A percentile compares a stretch with the other conserved stretches of the same genome.
phyloP scores from a whole-genome alignment of 805 yeast genomes.

The Kregervanrija delftensis region DNA sequence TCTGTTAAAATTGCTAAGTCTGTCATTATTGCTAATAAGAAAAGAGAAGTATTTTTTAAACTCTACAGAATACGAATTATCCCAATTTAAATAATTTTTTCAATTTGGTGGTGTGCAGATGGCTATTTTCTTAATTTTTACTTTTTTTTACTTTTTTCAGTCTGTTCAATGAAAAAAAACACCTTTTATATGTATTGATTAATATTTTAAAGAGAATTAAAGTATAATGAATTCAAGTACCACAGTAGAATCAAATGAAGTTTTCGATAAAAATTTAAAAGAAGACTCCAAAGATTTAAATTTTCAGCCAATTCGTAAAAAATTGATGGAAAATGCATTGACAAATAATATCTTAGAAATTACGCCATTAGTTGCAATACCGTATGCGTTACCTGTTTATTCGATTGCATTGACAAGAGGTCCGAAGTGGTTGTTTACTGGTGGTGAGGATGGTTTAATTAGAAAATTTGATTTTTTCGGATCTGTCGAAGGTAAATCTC shows the following conservation, averaged over 20 bases:
- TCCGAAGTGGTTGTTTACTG: constrained; percentile 81
- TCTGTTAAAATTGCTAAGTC: constrained; percentile 49
- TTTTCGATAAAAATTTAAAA: constrained; percentile 10
- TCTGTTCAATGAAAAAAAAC: too few relatives aligned
- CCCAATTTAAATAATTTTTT: too few relatives aligned
- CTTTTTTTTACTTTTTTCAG: too few relatives aligned
- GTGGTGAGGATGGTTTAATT: constrained; percentile 93
- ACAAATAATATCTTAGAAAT: constrained; percentile 49
- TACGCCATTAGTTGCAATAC: constrained; percentile 81
- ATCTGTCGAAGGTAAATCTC: constrained; percentile 79
- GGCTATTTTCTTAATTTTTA: too few relatives aligned
- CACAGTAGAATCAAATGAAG: too few relatives aligned
- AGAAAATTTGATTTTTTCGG: constrained; percentile 82
- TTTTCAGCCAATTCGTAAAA: constrained; percentile 5
- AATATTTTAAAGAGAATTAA: too few relatives aligned
- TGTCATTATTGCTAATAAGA: neutral
- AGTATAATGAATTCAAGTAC: too few relatives aligned
- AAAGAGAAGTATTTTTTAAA: constrained; percentile 2
- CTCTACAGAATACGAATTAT: too few relatives aligned
- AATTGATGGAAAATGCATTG: constrained; percentile 35
- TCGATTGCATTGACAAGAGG: constrained; percentile 73
- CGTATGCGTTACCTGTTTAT: constrained; percentile 73
- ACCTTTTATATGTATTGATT: too few relatives aligned
- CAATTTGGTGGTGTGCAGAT: too few relatives aligned
- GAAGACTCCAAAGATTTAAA: constrained; percentile 13